Base-by-base conservation (phyloP, 306 rosid genomes). In the Biancaea sappan region DNA sequence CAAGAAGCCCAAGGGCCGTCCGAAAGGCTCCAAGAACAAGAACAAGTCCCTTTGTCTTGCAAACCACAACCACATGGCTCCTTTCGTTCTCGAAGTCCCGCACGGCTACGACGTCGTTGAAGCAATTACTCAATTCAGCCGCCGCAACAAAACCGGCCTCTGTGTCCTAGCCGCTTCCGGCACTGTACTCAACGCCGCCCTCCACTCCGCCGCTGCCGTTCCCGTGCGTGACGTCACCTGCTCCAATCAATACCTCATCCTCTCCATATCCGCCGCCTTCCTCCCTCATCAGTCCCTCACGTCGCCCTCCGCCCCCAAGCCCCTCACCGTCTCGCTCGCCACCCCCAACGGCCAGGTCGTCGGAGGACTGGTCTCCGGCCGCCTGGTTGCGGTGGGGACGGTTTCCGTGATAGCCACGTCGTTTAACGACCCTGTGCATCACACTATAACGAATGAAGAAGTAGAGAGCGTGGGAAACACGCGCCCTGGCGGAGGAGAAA, bases 1-100 rank as follows among this genome's bases (percentile, higher is more conserved):
- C 2, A 63, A 93, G 13, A 78, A 91, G 14, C 89, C 96, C 29
- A 68, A 90, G 1, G 98, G 98, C 53, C 98, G 98, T 4, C 98
- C 98, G 0, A 96, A 92, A 0, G 98, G 98, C 3, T 91, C 98
- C 56, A 93, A 89, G 22, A 94, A 94, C 88, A 89, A 60, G 74
- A 96, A 96, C 69, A 94, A 88, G 47, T 72, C 89, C 0, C 77
- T 87, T 0, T 81, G 88, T 8, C 37, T 85, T 24, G 81, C 83
- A 1, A 74, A 81, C 7, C 87, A 83, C 2, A 87, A 81, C 8
- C 91, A 91, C 5, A 88, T 88, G 96, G 85, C 87, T 18, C 89
- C 97, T 2, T 87, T 86, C 81, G 78, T 94, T 64, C 88, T 94
- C 0, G 97, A 94, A 74, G 76, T 94, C 8, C 80, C 91, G 0